Evolutionary conservation across 192 early-diverging fungal genomes (phyloP), one percentile per base, ranked within the genome.

Genomic region (Coemansia sp.): DNA sequence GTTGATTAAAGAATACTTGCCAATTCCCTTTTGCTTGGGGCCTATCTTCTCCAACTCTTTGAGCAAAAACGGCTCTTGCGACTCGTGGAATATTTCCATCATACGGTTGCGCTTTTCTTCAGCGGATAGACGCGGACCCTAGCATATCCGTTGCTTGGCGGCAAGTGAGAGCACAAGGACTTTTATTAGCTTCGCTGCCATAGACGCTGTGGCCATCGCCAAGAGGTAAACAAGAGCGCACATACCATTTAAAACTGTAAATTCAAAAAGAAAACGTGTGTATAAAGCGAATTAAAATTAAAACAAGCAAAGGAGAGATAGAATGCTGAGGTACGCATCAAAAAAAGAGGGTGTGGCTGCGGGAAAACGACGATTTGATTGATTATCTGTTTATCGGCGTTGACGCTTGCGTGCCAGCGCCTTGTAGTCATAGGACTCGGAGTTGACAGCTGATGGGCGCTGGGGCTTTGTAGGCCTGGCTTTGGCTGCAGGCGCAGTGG

Each of bases 1-100:
- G 19, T 52, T 58, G 63, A 78, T 88, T 87, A 84, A 36, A 4
- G 37, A 10, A 18, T 41, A 57, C 60, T 29, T 62, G 39, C 60
- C 60, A 14, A 93, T 92, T 34, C 93, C 93, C 72, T 90, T 93
- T 48, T 75, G 59, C 70, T 93, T 94, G 14, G 91, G 82, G 0
- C 85, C 94, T 0, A 87, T 78, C 55, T 89, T 90, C 66, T 95
- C 94, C 8, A 95, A 65, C 54, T 95, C 94, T 67, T 92, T 92
- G 5, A 92, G 80, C 52, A 89, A 87, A 65, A 83, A 92, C 36
- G 91, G 85, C 21, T 89, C 85, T 41, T 83, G 82, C 82, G 68
- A 32, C 40, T 85, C 83, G 63, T 83, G 80, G 74, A 85, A 85
- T 56, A 85, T 76, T 7, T 85, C 83, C 65, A 79, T 53, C 73